Conservation (phyloP, 768 basidiomycete species). For the Tylopilus vinaceipallidus region DNA sequence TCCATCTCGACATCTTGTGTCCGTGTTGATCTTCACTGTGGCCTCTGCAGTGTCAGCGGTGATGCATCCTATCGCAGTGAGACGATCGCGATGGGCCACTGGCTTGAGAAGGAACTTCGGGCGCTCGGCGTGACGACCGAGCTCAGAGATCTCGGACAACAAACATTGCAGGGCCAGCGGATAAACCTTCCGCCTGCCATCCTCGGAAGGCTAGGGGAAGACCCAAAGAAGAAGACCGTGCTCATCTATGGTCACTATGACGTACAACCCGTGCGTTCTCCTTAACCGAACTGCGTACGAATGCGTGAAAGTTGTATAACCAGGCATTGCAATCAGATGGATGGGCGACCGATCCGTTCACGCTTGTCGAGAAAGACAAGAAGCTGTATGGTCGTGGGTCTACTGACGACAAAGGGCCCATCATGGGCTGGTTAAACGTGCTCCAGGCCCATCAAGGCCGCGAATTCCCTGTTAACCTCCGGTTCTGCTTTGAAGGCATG, state of each 20-base stretch:
- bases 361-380: conserved; percentile 51
- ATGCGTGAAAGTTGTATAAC: not conserved
- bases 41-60: conserved; percentile 54
- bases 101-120: conserved; percentile 71
- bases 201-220: conserved; percentile 77
- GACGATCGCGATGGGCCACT: conserved; percentile 84
- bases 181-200: conserved; percentile 80
- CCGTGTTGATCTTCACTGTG: too few relatives aligned
- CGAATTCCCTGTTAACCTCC: conserved; percentile 84
- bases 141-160: conserved; percentile 73
- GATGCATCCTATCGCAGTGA: conserved; percentile 70
- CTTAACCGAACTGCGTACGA: not conserved
- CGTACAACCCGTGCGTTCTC: conserved; percentile 75
- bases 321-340: conserved; percentile 62
- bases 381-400: conserved; percentile 84
- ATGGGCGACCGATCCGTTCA: conserved; percentile 87
- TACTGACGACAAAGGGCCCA: conserved; percentile 92
- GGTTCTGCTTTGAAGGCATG: conserved; percentile 96
- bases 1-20: too few relatives aligned
- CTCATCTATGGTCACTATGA: conserved; percentile 95
- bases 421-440: conserved; percentile 88
- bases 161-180: conserved; percentile 67
- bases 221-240: conserved; percentile 90
- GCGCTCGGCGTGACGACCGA: conserved; percentile 77
- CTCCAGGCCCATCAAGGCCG: conserved; percentile 76